phyloP scores from a whole-genome alignment of 805 yeast species.

The Wickerhamiella australiensis region DNA sequence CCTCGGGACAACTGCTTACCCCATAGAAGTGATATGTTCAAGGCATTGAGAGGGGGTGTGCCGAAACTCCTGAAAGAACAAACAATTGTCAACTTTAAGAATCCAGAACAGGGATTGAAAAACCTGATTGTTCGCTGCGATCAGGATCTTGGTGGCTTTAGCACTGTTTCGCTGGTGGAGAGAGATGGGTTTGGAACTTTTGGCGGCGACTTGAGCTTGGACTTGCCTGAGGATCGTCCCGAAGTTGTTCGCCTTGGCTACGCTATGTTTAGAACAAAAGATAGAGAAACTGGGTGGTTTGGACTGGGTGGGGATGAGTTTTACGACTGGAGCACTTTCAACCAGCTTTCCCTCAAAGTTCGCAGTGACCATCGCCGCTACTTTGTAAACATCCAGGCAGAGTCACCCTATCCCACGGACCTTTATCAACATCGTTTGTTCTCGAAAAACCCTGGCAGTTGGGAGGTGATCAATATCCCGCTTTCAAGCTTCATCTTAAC shows the following conservation, averaged over 20 bases:
- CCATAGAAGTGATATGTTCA: conserved; percentile 5
- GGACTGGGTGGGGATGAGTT: conserved; percentile 32
- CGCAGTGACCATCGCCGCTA: conserved; percentile 63
- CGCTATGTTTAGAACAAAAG: conserved; percentile 75
- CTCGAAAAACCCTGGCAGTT: conserved; percentile 54
- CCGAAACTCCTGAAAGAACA: conserved; percentile 22
- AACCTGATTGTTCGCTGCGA: conserved; percentile 54
- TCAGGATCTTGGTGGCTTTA: conserved; percentile 66
- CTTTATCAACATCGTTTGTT: conserved; percentile 73
- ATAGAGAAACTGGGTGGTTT: conserved; percentile 39
- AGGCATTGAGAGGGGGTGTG: background rate
- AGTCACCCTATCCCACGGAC: conserved; percentile 65
- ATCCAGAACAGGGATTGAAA: conserved; percentile 35
- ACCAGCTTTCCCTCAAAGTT: conserved; percentile 56
- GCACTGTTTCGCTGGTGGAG: conserved; percentile 39
- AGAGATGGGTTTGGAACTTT: conserved; percentile 44
- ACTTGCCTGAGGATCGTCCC: conserved; percentile 53
- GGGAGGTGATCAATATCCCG: conserved; percentile 78
- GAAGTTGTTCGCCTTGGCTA: conserved; percentile 54
- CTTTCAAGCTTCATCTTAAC: conserved; percentile 70
- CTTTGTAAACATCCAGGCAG: conserved; percentile 70
- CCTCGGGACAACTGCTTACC: background rate
- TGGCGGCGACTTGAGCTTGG: conserved; percentile 57
- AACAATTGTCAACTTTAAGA: conserved; percentile 47
- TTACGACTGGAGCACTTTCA: conserved; percentile 62